Conservation (phyloP, 306 rosid species). For the Cucurbita moschata region DNA sequence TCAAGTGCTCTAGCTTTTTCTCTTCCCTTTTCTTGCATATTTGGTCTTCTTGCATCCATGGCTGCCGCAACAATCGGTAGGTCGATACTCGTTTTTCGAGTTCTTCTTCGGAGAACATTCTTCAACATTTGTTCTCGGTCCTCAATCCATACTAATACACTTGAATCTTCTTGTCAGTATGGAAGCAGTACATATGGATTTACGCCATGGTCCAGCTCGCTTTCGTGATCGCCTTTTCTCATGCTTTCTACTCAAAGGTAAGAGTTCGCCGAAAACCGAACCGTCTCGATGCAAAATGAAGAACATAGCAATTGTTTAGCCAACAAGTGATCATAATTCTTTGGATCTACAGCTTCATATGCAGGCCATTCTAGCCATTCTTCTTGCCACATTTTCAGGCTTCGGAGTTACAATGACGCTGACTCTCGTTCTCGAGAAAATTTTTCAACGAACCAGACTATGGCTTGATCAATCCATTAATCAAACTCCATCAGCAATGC, state of each 20-base stretch:
- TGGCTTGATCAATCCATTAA: constrained; percentile 18
- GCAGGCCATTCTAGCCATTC: constrained; percentile 50
- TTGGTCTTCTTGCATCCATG: constrained; percentile 76
- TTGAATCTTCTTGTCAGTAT: constrained; percentile 24
- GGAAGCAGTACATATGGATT: constrained; percentile 57
- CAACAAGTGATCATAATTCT: background rate
- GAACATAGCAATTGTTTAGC: background rate
- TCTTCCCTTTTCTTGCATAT: constrained; percentile 67
- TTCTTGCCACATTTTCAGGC: constrained; percentile 61
- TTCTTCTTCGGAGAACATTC: background rate
- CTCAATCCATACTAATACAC: background rate
- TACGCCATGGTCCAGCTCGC: constrained; percentile 50
- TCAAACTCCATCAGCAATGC: constrained; percentile 14
- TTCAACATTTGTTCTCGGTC: background rate
- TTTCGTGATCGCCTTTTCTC: constrained; percentile 43
- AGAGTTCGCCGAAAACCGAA: constrained; percentile 6
- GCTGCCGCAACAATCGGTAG: constrained; percentile 70
- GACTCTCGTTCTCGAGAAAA: constrained; percentile 28
- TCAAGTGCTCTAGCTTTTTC: constrained; percentile 54
- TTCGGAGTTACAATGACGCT: constrained; percentile 59
- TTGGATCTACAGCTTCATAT: constrained; percentile 35
- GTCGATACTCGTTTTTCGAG: constrained; percentile 8
- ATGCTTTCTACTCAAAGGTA: constrained; percentile 55
- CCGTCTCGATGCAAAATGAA: background rate
- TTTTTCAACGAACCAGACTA: constrained; percentile 27